Percentiles rank a stretch among this genome's conserved stretches.
These are phyloP conservation scores for Cystobasidium tubakii DNA, from an alignment of 768 basidiomycete species.

Conservation along the genomic window DNA sequence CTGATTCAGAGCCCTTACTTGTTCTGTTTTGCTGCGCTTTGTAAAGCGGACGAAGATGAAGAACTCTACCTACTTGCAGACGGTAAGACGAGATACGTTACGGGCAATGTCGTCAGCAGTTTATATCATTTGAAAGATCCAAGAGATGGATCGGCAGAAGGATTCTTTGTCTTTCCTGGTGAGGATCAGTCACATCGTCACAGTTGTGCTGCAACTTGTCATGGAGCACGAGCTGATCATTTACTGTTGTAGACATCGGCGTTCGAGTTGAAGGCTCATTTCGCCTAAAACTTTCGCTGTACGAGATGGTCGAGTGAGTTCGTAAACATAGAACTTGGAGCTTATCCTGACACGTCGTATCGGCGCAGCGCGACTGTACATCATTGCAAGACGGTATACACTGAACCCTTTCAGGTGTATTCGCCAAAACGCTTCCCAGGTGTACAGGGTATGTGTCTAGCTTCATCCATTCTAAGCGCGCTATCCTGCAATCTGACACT, in stretches of 20 bases:
- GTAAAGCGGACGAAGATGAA: constrained; percentile 28
- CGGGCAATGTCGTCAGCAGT: constrained; percentile 31
- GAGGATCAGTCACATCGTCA: not conserved
- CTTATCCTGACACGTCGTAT: not conserved
- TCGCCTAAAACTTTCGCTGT: constrained; percentile 22
- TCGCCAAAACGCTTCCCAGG: constrained; percentile 17
- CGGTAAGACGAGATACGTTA: constrained; percentile 12
- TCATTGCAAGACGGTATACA: constrained; percentile 34
- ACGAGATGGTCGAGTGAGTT: constrained; percentile 34
- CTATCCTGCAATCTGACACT: not conserved
- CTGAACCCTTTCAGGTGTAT: constrained; percentile 29
- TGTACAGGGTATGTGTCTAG: not conserved
- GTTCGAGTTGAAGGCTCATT: constrained; percentile 24
- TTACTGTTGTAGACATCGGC: constrained; percentile 13
- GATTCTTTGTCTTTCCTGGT: constrained; percentile 35
- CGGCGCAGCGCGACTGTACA: constrained; percentile 14
- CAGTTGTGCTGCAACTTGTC: not conserved
- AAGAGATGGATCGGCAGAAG: constrained; percentile 28
- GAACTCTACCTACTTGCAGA: constrained; percentile 16
- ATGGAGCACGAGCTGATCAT: not conserved
- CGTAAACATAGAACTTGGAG: not conserved
- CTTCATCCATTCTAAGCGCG: not conserved
- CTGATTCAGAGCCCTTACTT: constrained; percentile 37
- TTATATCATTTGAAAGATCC: constrained; percentile 29
- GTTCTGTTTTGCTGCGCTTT: constrained; percentile 38